phyloP scores from a whole-genome alignment of 352 stramenopile genomes.

The Pythium scleroteichum region DNA sequence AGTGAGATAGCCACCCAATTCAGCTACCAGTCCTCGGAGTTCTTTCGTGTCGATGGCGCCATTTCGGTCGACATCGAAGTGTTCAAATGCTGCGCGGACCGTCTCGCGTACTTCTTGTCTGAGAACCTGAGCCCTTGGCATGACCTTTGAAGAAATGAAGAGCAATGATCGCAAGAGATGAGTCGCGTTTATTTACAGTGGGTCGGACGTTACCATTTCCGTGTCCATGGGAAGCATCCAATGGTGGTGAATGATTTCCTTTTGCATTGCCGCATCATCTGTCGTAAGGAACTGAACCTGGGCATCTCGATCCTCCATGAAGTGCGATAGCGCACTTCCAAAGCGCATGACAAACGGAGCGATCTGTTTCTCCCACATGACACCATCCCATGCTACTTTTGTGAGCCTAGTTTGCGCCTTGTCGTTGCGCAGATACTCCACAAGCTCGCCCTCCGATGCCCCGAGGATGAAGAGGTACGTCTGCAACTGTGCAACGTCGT shows the following conservation, averaged over 20 bases:
- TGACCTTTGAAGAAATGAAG: not conserved
- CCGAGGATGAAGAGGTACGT: slow-evolving; percentile 85
- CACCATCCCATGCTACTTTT: slow-evolving; percentile 59
- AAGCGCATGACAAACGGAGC: slow-evolving; percentile 69
- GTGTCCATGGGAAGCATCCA: slow-evolving; percentile 43
- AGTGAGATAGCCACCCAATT: slow-evolving; percentile 58
- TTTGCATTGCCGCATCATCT: slow-evolving; percentile 42
- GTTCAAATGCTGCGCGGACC: slow-evolving; percentile 50
- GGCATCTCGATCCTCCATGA: slow-evolving; percentile 64
- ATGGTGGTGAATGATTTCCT: slow-evolving; percentile 74
- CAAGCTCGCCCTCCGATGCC: slow-evolving; percentile 65
- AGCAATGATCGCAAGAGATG: too few species aligned
- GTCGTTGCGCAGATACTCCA: slow-evolving; percentile 72
- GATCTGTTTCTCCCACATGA: slow-evolving; percentile 72
- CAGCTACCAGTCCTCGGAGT: slow-evolving; percentile 47
- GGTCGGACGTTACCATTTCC: slow-evolving; percentile 4
- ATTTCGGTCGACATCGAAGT: slow-evolving; percentile 60
- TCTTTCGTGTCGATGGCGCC: slow-evolving; percentile 54
- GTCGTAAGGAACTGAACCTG: slow-evolving; percentile 53
- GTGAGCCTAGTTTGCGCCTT: slow-evolving; percentile 68
- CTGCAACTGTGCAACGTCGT: slow-evolving; percentile 82
- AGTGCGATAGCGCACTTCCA: slow-evolving; percentile 63
- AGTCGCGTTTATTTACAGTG: slow-evolving; percentile 4
- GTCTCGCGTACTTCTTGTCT: slow-evolving; percentile 54
- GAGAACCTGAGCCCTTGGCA: not conserved